A percentile compares a stretch with the other conserved stretches of the same genome.
phyloP scores from a whole-genome alignment of 2,329 filamentous ascomycete genomes.

The Epichloe uncinata region DNA sequence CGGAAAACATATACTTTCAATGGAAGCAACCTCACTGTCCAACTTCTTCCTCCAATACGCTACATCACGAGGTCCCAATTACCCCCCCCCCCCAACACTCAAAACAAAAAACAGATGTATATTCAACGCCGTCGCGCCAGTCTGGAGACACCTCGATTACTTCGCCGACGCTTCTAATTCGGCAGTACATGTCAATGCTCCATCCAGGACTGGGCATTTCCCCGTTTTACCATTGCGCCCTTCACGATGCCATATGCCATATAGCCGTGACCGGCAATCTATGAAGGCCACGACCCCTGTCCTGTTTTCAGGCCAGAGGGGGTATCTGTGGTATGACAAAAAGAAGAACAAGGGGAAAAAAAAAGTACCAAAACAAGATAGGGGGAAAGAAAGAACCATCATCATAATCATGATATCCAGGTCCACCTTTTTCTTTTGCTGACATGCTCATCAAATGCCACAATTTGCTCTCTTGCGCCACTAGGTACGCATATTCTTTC shows the following conservation, averaged over 20 bases:
- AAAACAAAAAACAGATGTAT: background rate
- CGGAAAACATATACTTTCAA: too few relatives aligned
- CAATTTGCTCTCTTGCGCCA: conserved; percentile 12
- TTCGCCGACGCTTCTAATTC: background rate
- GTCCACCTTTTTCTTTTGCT: background rate
- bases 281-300: conserved; percentile 3
- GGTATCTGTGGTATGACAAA: conserved; percentile 5
- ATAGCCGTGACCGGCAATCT: background rate
- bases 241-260: conserved; percentile 2
- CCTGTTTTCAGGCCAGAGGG: background rate
- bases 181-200: conserved; percentile 3
- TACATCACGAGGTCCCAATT: too few relatives aligned
- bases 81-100: background rate
- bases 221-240: conserved; percentile 3
- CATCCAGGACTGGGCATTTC: conserved; percentile 1
- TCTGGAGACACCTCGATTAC: background rate
- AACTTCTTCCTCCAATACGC: background rate
- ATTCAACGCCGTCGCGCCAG: conserved; percentile 4
- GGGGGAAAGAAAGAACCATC: background rate
- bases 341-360: background rate
- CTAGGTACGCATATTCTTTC: background rate
- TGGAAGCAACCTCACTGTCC: background rate
- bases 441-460: conserved; percentile 8
- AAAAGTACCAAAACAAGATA: background rate
- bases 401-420: background rate